Evolutionary conservation across 2,329 filamentous ascomycete species (phyloP).

Genomic region (Tolypocladium cylindrosporum): DNA sequence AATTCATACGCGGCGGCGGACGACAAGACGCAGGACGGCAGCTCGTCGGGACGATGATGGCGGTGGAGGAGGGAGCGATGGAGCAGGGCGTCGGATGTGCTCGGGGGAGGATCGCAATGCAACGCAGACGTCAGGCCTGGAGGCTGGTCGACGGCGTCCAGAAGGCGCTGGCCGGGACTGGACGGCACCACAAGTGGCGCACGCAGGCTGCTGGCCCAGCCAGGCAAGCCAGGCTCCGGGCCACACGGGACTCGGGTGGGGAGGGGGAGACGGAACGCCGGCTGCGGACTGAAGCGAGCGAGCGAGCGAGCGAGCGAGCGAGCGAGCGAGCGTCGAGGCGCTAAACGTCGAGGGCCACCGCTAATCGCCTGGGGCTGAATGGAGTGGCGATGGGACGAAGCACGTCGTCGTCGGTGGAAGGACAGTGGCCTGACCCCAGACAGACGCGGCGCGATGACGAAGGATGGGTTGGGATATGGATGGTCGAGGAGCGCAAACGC

Average conservation of each 20-base stretch:
- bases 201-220: background rate
- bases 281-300: conserved; percentile 1
- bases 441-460: background rate
- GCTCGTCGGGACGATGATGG: background rate
- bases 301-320: background rate
- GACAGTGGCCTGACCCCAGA: background rate
- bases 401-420: background rate
- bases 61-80: background rate
- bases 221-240: background rate
- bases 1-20: conserved; percentile 1
- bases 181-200: background rate
- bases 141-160: background rate
- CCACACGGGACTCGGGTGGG: conserved; percentile 3
- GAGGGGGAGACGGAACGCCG: conserved; percentile 3
- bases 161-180: background rate
- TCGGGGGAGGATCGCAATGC: conserved; percentile 1
- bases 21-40: background rate
- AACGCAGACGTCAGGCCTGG: conserved; percentile 2
- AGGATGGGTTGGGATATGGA: background rate
- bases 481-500: background rate
- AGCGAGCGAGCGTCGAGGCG: background rate
- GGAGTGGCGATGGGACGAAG: background rate
- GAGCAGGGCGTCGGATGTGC: conserved; percentile 2
- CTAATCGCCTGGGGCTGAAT: background rate
- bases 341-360: background rate